These are phyloP conservation scores for Meira miltonrushii DNA, from an alignment of 1,284 basidiomycete genomes.

Conservation along the genomic window DNA sequence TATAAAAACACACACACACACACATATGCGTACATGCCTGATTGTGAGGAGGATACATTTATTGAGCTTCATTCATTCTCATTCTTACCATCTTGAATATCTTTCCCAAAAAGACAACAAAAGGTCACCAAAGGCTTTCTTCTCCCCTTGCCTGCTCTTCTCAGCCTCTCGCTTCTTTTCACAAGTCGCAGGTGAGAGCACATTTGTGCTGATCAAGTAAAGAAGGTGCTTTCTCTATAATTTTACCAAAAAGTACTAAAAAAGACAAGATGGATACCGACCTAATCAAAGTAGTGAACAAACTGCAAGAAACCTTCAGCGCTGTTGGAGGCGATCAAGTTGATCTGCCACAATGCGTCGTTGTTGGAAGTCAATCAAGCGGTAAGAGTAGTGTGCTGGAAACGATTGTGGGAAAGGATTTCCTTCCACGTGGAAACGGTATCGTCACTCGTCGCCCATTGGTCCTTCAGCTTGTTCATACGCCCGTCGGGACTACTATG, in stretches of 20 bases:
- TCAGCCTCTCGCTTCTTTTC: no score
- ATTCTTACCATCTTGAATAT: no score
- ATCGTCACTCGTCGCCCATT: conserved; percentile 94
- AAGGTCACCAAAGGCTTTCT: no score
- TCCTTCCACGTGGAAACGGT: conserved; percentile 84
- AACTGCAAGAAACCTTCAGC: conserved; percentile 65
- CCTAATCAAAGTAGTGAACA: conserved; percentile 90
- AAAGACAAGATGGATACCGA: conserved; percentile 57
- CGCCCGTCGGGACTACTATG: conserved; percentile 17
- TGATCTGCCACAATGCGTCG: conserved; percentile 57
- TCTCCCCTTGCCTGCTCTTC: no score
- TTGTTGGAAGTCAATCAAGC: conserved; percentile 57
- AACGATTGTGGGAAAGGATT: conserved; percentile 74
- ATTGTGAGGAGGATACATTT: no score
- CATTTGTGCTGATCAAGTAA: no score
- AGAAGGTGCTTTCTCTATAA: no score
- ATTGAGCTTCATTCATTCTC: no score
- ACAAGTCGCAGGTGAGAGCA: no score
- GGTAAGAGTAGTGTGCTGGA: conserved; percentile 60
- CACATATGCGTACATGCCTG: no score
- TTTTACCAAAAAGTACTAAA: neutral
- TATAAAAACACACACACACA: no score
- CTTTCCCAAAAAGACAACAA: no score
- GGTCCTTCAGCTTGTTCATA: conserved; percentile 90
- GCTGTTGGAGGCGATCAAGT: conserved; percentile 57